Percentiles rank a stretch among this genome's conserved stretches.
These are phyloP conservation scores for Penicillium egyptiacum DNA, from an alignment of 495 filamentous ascomycete species.

Conservation along the genomic window DNA sequence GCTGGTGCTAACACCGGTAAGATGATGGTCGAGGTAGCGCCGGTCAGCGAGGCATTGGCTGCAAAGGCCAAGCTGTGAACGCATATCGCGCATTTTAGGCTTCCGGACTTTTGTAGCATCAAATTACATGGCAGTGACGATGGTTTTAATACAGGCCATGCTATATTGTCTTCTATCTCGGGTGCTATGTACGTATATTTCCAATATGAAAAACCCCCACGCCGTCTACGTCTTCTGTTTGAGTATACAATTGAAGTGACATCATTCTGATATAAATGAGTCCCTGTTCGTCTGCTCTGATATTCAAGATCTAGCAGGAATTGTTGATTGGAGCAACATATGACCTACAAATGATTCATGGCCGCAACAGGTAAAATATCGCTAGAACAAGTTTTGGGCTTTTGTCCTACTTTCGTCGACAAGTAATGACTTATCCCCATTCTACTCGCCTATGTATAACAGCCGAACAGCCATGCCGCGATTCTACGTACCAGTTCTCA, in stretches of 20 bases:
- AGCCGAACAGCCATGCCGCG: background rate
- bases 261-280: background rate
- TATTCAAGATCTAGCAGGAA: background rate
- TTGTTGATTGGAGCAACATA: background rate
- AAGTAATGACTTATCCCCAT: background rate
- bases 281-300: no score
- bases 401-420: background rate
- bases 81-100: background rate
- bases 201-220: no score
- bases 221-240: no score
- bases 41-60: constrained; percentile 33
- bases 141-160: background rate
- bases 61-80: constrained; percentile 35
- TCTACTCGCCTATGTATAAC: background rate
- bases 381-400: background rate
- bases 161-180: background rate
- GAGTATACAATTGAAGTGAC: background rate
- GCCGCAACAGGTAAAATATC: background rate
- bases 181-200: background rate
- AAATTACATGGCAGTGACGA: background rate
- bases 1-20: constrained; percentile 54
- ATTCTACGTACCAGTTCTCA: background rate
- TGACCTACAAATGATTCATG: constrained; percentile 2
- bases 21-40: constrained; percentile 51
- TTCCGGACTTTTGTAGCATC: background rate